Evolutionary conservation across 225 moss, liverwort and hornwort genomes (phyloP), one percentile per base, ranked within the genome.

Genomic region (Thuidium tamariscinum): DNA sequence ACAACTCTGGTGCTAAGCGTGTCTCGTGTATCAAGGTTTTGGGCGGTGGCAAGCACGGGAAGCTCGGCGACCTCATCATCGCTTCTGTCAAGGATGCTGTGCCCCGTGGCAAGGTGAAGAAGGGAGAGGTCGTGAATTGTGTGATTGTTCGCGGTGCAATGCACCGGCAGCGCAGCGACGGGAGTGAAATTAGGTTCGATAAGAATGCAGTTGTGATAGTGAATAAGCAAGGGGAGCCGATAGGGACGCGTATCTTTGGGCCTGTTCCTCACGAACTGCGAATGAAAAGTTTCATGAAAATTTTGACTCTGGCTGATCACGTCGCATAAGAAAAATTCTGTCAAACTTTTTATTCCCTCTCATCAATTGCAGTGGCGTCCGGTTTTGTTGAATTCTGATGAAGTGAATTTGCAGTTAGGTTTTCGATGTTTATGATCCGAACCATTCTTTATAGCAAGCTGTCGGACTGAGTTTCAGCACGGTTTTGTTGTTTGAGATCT

Each of bases 101-200:
- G 52, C 96, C 97, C 76, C 94, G 96, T 26, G 95, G 95, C 42
- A 97, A 97, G 85, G 96, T 97, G 46, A 97, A 97, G 92, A 97
- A 96, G 87, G 97, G 96, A 66, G 96, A 97, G 84, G 96, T 97
- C 59, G 95, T 97, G 36, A 95, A 90, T 83, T 96, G 96, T 84
- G 97, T 97, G 23, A 95, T 97, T 42, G 93, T 95, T 75, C 91
- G 97, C 20, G 93, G 95, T 26, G 96, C 96, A 44, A 95, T 91
- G 82, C 97, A 96, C 18, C 90, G 94, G 37, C 91, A 93, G 86
- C 94, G 95, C 55, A 93, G 92, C 46, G 95, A 97, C 41, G 95
- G 96, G 57, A 96, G 97, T 37, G 95, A 97, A 88, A 97, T 97
- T 86, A 92, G 86, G 78, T 97, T 97, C 27, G 94, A 96, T 79